Conservation (phyloP, 2,329 filamentous ascomycete genomes). For the Verticillium dahliae region DNA sequence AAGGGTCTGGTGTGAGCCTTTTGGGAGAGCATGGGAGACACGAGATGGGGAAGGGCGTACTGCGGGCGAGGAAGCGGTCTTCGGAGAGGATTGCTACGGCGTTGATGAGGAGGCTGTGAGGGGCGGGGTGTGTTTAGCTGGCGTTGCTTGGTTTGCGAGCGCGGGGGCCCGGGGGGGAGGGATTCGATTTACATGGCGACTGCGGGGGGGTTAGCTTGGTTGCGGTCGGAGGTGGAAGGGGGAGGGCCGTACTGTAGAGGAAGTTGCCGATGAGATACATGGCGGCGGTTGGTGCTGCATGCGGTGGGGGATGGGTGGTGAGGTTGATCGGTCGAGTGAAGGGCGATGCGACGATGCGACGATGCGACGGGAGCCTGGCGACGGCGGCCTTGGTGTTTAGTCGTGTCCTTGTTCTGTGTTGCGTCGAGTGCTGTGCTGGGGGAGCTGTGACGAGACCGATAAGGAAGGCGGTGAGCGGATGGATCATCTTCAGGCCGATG, state of each 20-base stretch:
- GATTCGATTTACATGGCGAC: neutral
- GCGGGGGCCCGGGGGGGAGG: too few species aligned
- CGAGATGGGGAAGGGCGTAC: slow-evolving; percentile 18
- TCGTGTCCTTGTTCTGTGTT: neutral
- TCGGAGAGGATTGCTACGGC: slow-evolving; percentile 90
- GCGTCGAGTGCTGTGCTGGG: neutral
- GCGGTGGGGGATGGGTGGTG: neutral
- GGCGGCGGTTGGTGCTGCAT: slow-evolving; percentile 2
- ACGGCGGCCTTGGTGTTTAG: neutral
- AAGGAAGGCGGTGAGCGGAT: neutral
- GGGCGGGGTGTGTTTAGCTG: slow-evolving; percentile 16
- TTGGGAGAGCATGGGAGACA: neutral
- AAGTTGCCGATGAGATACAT: slow-evolving; percentile 70
- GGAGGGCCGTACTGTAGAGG: slow-evolving; percentile 46
- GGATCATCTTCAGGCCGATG: neutral
- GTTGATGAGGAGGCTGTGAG: slow-evolving; percentile 75
- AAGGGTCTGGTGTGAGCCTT: neutral
- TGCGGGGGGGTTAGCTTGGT: slow-evolving; percentile 21
- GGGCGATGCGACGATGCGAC: neutral
- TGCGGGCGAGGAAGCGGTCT: slow-evolving; percentile 81
- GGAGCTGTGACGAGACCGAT: neutral
- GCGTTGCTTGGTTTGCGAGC: neutral
- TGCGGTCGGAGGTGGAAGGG: neutral
- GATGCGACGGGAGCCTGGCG: neutral
- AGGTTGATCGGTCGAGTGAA: neutral